Evolutionary conservation across 78 protist species (phyloP), one percentile per base, ranked within the genome.

Genomic region (Dictyostelium intermedium): DNA sequence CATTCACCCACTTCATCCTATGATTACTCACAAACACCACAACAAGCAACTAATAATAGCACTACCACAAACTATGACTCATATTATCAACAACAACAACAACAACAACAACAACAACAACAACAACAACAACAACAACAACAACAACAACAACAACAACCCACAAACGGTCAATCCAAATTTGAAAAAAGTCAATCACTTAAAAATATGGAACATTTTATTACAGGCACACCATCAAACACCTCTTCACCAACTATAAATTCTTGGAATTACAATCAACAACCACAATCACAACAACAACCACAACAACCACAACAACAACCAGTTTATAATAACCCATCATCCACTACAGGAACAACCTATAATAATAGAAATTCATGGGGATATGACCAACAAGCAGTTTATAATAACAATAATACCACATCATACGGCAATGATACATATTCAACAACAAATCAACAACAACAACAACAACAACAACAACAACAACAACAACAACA

Each of bases 391-490:
- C 74, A 77, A 77, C 32, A 25, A 66, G 39, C 30, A 5, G 32
- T 60, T 6, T 66, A 66, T 66, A 25, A 73, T n/a, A 32, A 53
- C 14, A 16, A 25, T 41, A 53, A 27, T 74, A 61, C 20, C 11
- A 5, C 43, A 39, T 4, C 4, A 39, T 7, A 45, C 7, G 53
- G 53, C 2, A 66, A 25, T 41, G 74, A 69, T 43, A 87, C 23
- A 79, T 78, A 80, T 32, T 16, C 66, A 20, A 63, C n/a, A n/a
- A n/a, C n/a, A n/a, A n/a, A n/a, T n/a, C 23, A 78, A 27, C 63
- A 87, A 70, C 74, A 89, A 5, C 56, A 50, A 37, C 20, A 1
- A 7, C 82, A 76, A 74, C 81, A 74, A 77, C 82, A 76, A 41
- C 50, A n/a, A n/a, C 60, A 39, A n/a, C 34, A 20, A 9, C n/a